These are phyloP conservation scores for Colletotrichum sp. DNA, from an alignment of 2,329 filamentous ascomycete species.

Conservation along the genomic window DNA sequence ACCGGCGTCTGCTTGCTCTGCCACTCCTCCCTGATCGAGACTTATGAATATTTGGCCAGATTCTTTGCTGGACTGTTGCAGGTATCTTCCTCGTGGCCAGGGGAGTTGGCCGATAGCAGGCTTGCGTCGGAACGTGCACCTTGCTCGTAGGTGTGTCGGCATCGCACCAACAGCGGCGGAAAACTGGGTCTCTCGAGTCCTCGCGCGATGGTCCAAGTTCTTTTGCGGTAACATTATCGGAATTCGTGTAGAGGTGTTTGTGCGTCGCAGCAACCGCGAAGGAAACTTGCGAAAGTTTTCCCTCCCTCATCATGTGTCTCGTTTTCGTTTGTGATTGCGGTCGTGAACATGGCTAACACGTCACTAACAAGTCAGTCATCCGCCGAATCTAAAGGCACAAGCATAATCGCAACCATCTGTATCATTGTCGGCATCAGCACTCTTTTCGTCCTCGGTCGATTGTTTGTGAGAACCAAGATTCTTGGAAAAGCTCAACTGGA, in stretches of 20 bases:
- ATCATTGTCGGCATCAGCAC: background rate
- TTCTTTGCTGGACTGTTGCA: background rate
- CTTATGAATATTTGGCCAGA: background rate
- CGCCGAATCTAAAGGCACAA: background rate
- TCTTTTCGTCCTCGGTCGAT: background rate
- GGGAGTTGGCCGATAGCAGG: background rate
- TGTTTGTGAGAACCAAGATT: background rate
- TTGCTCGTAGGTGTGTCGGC: background rate
- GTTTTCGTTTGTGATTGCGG: background rate
- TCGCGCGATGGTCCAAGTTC: background rate
- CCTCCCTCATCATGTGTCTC: background rate
- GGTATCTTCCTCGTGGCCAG: fast-evolving
- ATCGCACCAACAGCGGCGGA: background rate
- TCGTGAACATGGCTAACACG: background rate
- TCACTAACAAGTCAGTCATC: background rate
- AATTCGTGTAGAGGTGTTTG: fast-evolving
- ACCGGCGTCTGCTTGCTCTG: background rate
- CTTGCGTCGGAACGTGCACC: background rate
- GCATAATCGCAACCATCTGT: background rate
- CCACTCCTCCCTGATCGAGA: background rate
- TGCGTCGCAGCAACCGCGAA: background rate
- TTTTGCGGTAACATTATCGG: background rate
- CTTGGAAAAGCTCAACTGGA: background rate
- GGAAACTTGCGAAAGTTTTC: background rate
- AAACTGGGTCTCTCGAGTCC: background rate